phyloP scores from a whole-genome alignment of 192 early-diverging fungal species.

The Mortierella claussenii region DNA sequence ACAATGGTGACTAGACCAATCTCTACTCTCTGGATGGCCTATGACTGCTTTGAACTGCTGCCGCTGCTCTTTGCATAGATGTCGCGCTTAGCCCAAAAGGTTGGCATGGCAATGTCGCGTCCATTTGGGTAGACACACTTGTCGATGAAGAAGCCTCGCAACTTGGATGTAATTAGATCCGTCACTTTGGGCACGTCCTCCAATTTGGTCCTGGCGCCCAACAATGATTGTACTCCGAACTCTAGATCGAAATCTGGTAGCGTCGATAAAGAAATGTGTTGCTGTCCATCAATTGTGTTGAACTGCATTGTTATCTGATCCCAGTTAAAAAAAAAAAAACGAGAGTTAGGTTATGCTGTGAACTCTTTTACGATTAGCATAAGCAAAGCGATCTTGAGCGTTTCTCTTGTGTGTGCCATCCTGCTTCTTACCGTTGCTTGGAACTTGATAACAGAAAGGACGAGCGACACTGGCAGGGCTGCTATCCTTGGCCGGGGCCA shows the following conservation, averaged over 20 bases:
- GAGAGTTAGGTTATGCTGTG: too few species aligned
- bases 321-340: slow-evolving; percentile 21
- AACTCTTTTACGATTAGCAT: too few species aligned
- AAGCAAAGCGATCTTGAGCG: too few species aligned
- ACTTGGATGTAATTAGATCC: slow-evolving; percentile 78
- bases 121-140: slow-evolving; percentile 81
- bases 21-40: neutral
- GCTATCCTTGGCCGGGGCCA: slow-evolving; percentile 93
- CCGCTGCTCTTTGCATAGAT: slow-evolving; percentile 47
- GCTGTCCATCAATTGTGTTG: slow-evolving; percentile 53
- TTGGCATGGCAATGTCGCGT: slow-evolving; percentile 71
- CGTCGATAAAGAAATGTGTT: slow-evolving; percentile 64
- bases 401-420: too few species aligned
- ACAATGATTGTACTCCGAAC: slow-evolving; percentile 87
- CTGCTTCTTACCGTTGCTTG: slow-evolving; percentile 85
- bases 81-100: slow-evolving; percentile 61
- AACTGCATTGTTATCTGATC: slow-evolving; percentile 59
- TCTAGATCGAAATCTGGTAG: slow-evolving; percentile 82
- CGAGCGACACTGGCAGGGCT: slow-evolving; percentile 90
- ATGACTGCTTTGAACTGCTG: slow-evolving; percentile 9
- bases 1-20: neutral
- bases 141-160: slow-evolving; percentile 76
- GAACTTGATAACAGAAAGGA: slow-evolving; percentile 88
- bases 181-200: slow-evolving; percentile 96
- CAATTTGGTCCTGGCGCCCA: slow-evolving; percentile 97